These are phyloP conservation scores for Tephrocybe rancida DNA, from an alignment of 768 basidiomycete species.

Conservation along the genomic window DNA sequence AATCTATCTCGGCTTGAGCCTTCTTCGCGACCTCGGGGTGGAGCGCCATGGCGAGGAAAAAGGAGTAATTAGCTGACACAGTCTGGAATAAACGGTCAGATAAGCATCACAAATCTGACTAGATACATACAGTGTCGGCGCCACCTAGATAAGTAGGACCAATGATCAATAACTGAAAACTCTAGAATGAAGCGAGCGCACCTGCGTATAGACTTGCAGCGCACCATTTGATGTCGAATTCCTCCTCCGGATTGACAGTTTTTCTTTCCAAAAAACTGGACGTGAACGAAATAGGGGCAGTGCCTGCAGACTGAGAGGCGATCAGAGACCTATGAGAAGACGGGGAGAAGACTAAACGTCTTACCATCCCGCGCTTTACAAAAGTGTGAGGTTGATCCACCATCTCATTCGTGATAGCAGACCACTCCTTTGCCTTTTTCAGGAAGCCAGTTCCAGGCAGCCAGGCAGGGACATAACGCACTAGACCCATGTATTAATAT, in stretches of 20 bases:
- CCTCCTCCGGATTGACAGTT: constrained; percentile 51
- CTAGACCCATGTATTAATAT: constrained; percentile 29
- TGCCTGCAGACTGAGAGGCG: constrained; percentile 50
- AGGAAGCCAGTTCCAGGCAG: constrained; percentile 65
- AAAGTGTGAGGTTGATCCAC: constrained; percentile 55
- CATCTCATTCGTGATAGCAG: constrained; percentile 51
- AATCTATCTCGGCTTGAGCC: constrained; percentile 64
- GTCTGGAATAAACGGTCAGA: constrained; percentile 39
- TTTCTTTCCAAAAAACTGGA: constrained; percentile 55
- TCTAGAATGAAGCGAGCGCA: constrained; percentile 16
- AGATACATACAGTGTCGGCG: constrained; percentile 48
- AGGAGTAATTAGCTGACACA: constrained; percentile 57
- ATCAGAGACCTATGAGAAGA: not conserved
- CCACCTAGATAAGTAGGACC: constrained; percentile 39
- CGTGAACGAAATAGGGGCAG: constrained; percentile 55
- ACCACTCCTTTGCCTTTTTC: constrained; percentile 51
- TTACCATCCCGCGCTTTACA: constrained; percentile 63
- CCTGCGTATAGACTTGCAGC: constrained; percentile 53
- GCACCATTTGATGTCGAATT: constrained; percentile 66
- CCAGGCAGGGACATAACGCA: constrained; percentile 61
- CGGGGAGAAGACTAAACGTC: constrained; percentile 9
- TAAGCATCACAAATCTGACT: not conserved
- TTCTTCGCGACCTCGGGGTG: constrained; percentile 57
- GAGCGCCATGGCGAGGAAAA: constrained; percentile 61
- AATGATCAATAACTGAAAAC: not conserved